Evolutionary conservation across 1,284 basidiomycete species (phyloP).

Genomic region (Leccinum fallax): DNA sequence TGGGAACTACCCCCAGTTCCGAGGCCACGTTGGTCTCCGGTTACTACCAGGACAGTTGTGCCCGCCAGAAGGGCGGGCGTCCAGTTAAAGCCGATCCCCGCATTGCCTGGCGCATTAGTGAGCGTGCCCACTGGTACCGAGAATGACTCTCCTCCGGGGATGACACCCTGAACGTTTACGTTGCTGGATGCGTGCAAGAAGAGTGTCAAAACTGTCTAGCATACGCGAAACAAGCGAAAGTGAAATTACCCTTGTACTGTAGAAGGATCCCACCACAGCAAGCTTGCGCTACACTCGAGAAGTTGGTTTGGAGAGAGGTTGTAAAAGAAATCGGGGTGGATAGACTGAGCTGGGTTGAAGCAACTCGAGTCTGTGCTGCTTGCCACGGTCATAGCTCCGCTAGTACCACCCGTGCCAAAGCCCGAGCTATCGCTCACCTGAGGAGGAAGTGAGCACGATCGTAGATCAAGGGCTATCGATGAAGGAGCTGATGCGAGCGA

Average conservation of each 20-base stretch:
- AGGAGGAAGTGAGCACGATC: conserved; percentile 11
- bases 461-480: background rate
- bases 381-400: conserved; percentile 57
- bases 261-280: conserved; percentile 62
- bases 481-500: background rate
- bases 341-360: conserved; percentile 50
- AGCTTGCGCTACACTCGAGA: conserved; percentile 58
- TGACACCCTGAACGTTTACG: conserved; percentile 66
- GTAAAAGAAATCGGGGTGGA: conserved; percentile 58
- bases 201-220: background rate
- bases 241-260: conserved; percentile 55
- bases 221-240: background rate
- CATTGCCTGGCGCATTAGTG: conserved; percentile 37
- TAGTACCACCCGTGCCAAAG: conserved; percentile 77
- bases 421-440: conserved; percentile 33
- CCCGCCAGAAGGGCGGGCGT: conserved; percentile 60
- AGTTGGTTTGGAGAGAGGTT: conserved; percentile 63
- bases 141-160: conserved; percentile 78
- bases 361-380: conserved; percentile 58
- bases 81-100: conserved; percentile 73
- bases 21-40: conserved; percentile 64
- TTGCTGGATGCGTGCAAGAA: conserved; percentile 38
- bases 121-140: conserved; percentile 51
- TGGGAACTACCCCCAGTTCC: conserved; percentile 67
- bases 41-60: conserved; percentile 64